A percentile compares a stretch with the other conserved stretches of the same genome.
phyloP scores from a whole-genome alignment of 169 alveolate species.

The Plasmodium gallinaceum region DNA sequence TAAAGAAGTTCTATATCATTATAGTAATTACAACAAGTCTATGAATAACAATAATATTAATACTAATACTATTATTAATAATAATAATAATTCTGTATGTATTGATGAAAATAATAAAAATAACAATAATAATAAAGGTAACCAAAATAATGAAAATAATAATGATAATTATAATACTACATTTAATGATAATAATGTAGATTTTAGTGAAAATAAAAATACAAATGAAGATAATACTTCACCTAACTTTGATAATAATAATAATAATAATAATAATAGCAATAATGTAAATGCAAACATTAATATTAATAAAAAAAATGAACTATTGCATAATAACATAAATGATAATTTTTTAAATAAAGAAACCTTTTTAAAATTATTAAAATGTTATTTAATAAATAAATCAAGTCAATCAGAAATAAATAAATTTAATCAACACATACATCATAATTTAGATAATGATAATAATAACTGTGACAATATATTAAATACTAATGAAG shows the following conservation, averaged over 20 bases:
- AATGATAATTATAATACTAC: neutral
- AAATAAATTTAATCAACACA: neutral
- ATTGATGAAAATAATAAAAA: neutral
- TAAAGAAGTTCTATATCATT: neutral
- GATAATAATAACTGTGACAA: neutral
- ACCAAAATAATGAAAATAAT: neutral
- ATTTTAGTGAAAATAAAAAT: neutral
- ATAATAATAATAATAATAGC: neutral
- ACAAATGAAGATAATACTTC: neutral
- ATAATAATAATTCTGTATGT: neutral
- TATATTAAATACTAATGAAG: neutral
- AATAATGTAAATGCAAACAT: neutral
- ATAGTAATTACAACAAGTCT: neutral
- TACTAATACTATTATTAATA: neutral
- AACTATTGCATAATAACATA: neutral
- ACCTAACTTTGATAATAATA: neutral
- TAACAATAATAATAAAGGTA: neutral
- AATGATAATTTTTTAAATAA: neutral
- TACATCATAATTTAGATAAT: neutral
- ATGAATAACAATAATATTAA: neutral
- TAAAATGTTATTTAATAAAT: neutral
- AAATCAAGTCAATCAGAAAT: neutral
- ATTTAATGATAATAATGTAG: neutral
- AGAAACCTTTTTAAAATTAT: constrained; percentile 25
- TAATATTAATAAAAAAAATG: neutral